Conservation (phyloP, 768 basidiomycete genomes). For the Agaricus bisporus region DNA sequence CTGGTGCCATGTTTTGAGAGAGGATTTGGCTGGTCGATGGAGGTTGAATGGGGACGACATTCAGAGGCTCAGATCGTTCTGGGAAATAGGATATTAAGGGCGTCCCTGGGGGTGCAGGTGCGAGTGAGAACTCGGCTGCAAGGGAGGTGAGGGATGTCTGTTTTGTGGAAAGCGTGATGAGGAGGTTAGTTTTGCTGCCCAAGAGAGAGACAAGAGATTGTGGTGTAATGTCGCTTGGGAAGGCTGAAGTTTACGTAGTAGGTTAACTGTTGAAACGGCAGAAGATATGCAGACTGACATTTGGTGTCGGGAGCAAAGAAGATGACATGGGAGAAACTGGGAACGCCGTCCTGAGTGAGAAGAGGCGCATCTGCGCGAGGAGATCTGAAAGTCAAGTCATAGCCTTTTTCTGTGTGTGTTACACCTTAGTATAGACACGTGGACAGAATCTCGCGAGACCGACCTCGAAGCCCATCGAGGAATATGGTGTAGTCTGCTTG, state of each 20-base stretch:
- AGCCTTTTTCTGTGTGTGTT: conserved; percentile 60
- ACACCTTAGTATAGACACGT: conserved; percentile 1
- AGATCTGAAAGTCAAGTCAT: conserved; percentile 78
- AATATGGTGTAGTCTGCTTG: conserved; percentile 76
- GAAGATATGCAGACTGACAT: conserved; percentile 40
- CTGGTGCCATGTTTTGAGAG: conserved; percentile 41
- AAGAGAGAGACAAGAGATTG: conserved; percentile 73
- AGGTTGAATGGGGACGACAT: conserved; percentile 59
- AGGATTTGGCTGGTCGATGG: conserved; percentile 34
- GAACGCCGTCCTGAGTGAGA: conserved; percentile 63
- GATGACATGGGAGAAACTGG: conserved; percentile 80
- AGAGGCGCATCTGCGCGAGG: conserved; percentile 70
- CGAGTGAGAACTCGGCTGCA: conserved; percentile 87
- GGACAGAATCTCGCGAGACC: not conserved
- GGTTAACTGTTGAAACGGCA: not conserved
- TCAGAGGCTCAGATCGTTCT: conserved; percentile 55
- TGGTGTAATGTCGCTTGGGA: conserved; percentile 71
- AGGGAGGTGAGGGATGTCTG: conserved; percentile 70
- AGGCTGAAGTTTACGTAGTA: conserved; percentile 35
- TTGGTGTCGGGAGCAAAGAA: conserved; percentile 83
- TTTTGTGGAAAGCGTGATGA: conserved; percentile 75
- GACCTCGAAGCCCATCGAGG: conserved; percentile 74
- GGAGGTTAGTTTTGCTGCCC: conserved; percentile 69
- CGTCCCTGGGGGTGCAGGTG: conserved; percentile 79
- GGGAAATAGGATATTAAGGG: conserved; percentile 86